Percentiles rank a stretch among this genome's conserved stretches.
phyloP scores from a whole-genome alignment of 2,329 filamentous ascomycete genomes.

The Microascus cirrosus region DNA sequence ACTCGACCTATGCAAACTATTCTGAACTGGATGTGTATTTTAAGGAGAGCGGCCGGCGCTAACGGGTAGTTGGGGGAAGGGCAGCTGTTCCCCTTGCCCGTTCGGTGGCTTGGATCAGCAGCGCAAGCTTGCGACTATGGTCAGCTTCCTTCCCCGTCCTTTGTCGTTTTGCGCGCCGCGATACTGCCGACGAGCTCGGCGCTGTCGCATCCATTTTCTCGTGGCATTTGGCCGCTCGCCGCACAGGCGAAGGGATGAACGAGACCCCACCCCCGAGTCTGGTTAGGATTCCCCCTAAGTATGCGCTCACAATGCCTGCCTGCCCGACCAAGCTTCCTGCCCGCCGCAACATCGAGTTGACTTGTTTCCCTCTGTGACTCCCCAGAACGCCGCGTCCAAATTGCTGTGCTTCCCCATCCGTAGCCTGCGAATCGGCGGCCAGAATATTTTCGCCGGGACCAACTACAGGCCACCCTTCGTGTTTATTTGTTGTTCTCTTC shows the following conservation, averaged over 20 bases:
- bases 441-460: background rate
- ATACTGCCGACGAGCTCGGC: background rate
- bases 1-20: background rate
- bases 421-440: background rate
- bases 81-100: background rate
- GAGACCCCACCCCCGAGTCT: too few relatives aligned
- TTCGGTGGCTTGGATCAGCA: background rate
- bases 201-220: background rate
- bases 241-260: background rate
- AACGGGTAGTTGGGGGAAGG: background rate
- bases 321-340: background rate
- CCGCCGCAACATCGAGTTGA: background rate
- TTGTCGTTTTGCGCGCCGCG: background rate
- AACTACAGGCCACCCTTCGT: background rate
- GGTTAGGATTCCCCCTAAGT: too few relatives aligned
- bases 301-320: background rate
- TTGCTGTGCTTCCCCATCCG: background rate
- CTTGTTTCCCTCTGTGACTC: background rate
- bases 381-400: background rate
- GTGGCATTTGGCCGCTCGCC: background rate
- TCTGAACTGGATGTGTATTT: background rate
- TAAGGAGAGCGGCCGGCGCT: background rate
- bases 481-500: conserved; percentile 3
- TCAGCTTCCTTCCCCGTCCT: background rate
- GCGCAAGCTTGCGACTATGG: background rate